These are phyloP conservation scores for Pythium aquatile DNA, from an alignment of 352 stramenopile genomes.

Conservation along the genomic window DNA sequence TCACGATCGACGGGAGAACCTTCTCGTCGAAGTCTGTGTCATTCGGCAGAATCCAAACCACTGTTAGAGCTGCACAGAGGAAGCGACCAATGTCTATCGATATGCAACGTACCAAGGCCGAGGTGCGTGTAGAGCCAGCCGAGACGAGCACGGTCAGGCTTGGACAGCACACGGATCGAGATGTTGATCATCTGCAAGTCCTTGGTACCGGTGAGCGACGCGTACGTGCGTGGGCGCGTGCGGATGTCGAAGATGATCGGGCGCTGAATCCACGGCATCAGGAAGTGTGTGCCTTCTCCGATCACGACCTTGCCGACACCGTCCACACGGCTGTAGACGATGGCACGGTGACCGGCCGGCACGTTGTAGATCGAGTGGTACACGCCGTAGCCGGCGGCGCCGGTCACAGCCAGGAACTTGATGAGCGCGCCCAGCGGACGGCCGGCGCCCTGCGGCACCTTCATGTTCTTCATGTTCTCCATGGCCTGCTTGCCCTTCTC, in stretches of 20 bases:
- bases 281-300: slow-evolving; percentile 95
- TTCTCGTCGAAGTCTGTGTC: slow-evolving; percentile 96
- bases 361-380: slow-evolving; percentile 91
- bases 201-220: slow-evolving; percentile 91
- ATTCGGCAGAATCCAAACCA: background rate
- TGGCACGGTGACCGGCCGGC: slow-evolving; percentile 81
- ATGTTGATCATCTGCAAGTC: slow-evolving; percentile 99
- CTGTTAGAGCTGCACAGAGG: too few relatives aligned
- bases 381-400: slow-evolving; percentile 62
- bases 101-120: slow-evolving; percentile 68
- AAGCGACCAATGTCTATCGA: too few relatives aligned
- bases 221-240: slow-evolving; percentile 92
- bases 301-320: slow-evolving; percentile 78
- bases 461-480: slow-evolving; percentile 90
- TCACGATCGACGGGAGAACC: slow-evolving; percentile 98
- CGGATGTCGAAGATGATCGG: slow-evolving; percentile 95
- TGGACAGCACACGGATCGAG: slow-evolving; percentile 97
- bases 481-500: slow-evolving; percentile 38
- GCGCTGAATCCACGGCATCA: slow-evolving; percentile 97
- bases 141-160: slow-evolving; percentile 91
- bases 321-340: slow-evolving; percentile 90
- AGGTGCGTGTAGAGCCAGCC: slow-evolving; percentile 97
- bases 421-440: slow-evolving; percentile 46
- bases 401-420: slow-evolving; percentile 64
- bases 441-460: slow-evolving; percentile 72